phyloP scores from a whole-genome alignment of 805 yeast species.

The Candida odintsovae region DNA sequence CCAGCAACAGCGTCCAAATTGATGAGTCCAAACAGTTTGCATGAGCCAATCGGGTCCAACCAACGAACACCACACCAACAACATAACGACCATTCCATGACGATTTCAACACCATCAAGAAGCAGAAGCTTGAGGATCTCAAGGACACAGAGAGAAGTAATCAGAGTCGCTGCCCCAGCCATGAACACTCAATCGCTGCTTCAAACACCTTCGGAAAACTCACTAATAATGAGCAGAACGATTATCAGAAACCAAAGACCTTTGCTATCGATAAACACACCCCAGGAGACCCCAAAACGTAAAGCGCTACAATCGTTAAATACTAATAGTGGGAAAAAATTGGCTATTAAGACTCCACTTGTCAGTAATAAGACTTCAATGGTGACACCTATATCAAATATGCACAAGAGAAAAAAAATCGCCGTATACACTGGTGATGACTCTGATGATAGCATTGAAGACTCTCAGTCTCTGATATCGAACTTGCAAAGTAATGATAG shows the following conservation, averaged over 20 bases:
- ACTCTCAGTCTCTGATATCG: not conserved
- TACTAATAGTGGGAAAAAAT: not conserved
- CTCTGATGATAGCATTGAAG: slow-evolving; percentile 8
- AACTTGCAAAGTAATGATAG: not conserved
- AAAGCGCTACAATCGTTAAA: not conserved
- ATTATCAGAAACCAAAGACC: not conserved
- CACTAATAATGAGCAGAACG: not conserved
- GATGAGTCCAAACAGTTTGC: too few relatives aligned
- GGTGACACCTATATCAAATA: slow-evolving; percentile 4
- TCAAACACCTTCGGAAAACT: not conserved
- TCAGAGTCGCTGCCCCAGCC: not conserved
- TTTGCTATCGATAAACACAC: not conserved
- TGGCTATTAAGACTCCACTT: not conserved
- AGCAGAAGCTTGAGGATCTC: not conserved
- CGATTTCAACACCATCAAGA: not conserved
- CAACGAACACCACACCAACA: not conserved
- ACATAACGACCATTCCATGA: not conserved
- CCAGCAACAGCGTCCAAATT: not conserved
- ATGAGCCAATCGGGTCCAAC: too few relatives aligned
- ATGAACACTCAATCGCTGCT: not conserved
- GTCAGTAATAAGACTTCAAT: not conserved
- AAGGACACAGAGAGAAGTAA: not conserved
- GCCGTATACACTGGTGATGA: slow-evolving; percentile 7
- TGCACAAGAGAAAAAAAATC: slow-evolving; percentile 1
- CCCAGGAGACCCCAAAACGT: not conserved